Evolutionary conservation across 2,329 filamentous ascomycete species (phyloP), one percentile per base, ranked within the genome.

Genomic region (Orbilia oligospora): DNA sequence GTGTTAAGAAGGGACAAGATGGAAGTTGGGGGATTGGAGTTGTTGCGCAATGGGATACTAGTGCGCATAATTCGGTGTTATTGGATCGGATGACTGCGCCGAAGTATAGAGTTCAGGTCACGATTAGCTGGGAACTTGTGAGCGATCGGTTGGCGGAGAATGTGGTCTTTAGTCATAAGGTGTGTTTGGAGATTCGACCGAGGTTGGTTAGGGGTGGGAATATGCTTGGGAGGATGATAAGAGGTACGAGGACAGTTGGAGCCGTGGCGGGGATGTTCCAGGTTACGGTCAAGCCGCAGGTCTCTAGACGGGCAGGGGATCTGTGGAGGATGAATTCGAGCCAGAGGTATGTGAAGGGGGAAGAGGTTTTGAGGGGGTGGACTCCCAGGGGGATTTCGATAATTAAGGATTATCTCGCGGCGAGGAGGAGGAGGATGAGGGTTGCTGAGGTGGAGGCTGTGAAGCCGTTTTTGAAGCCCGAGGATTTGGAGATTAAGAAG

Each of bases 261-360:
- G 96, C 94, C 6, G 93, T 92, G 0, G 93, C 93, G 20, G 91
- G 90, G 53, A 93, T 97, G 75, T 99, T 97, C 85, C 94, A 93
- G 0, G 86, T 98, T 63, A 91, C 91, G 5, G 91, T 98, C 84
- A 91, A 93, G 33, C 96, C 96, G 0, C 91, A 93, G 6, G 94
- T 94, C 1, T 94, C 97, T 64, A 97, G 97, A 85, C 90, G 93
- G 56, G 93, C 94, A 0, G 93, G 93, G 2, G 96, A 99, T 83
- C 87, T 99, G 12, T 99, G 96, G 96, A 90, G 96, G 69, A 93
- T 98, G 90, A 97, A 94, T 84, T 98, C 94, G 16, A 91, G 93
- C 76, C 92, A 97, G 82, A 93, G 97, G 84, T 98, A 97, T 83
- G 93, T 99, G 82, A 97, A 97, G 84, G 96, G 96, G 70, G 94